A percentile compares a stretch with the other conserved stretches of the same genome.
phyloP scores from a whole-genome alignment of 2,329 filamentous ascomycete species.

The Aciculosporium take region DNA sequence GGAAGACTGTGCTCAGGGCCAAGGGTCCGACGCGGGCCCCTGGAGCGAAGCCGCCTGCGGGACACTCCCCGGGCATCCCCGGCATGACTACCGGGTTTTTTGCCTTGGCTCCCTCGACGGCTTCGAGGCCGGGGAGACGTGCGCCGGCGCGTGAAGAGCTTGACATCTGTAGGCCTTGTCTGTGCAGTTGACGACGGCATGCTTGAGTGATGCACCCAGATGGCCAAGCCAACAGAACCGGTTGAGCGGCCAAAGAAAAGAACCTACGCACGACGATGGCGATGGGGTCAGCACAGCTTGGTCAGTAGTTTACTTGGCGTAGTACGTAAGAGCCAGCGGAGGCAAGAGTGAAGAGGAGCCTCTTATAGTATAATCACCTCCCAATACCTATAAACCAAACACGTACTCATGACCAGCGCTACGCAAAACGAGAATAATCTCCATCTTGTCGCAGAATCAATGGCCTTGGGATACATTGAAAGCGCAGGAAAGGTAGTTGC shows the following conservation, averaged over 20 bases:
- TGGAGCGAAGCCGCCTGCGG: no score
- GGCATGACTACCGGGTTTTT: background rate
- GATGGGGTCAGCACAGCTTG: background rate
- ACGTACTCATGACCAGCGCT: slow-evolving; percentile 39
- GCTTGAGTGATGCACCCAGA: slow-evolving; percentile 44
- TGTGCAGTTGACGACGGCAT: slow-evolving; percentile 10
- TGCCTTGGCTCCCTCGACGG: background rate
- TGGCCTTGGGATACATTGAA: slow-evolving; percentile 19
- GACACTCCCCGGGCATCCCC: background rate
- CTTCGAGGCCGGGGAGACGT: background rate
- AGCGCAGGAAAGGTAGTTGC: slow-evolving; percentile 25
- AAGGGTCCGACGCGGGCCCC: no score
- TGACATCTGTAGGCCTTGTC: background rate
- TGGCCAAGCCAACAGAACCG: slow-evolving; percentile 40
- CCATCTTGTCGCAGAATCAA: slow-evolving; percentile 19
- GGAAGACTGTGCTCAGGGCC: no score
- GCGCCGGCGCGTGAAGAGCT: background rate
- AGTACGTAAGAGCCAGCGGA: background rate
- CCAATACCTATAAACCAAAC: no score
- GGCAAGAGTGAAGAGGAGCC: no score
- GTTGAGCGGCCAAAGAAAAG: slow-evolving; percentile 33
- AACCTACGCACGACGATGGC: background rate
- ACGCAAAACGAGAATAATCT: slow-evolving; percentile 34
- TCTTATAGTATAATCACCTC: no score
- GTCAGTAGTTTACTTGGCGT: background rate